These are phyloP conservation scores for Colletotrichum sp. DNA, from an alignment of 2,329 filamentous ascomycete genomes.

Conservation along the genomic window DNA sequence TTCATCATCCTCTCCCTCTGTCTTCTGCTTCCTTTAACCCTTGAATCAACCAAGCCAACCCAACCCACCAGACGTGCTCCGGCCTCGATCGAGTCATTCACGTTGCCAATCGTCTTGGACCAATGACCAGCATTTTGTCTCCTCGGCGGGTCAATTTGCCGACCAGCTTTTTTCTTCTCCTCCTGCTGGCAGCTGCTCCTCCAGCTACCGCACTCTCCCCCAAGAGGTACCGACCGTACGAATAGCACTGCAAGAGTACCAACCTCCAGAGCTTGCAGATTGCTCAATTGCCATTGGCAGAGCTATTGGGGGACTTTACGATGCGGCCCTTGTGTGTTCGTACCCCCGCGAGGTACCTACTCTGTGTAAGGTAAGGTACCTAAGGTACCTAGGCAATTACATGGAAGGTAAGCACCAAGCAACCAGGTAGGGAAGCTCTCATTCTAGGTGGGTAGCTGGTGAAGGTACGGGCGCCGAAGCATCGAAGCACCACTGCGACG, in stretches of 20 bases:
- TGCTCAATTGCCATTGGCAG: slow-evolving; percentile 2
- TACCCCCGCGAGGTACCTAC: neutral
- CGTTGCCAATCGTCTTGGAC: neutral
- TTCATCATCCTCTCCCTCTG: neutral
- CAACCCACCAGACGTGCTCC: slow-evolving; percentile 7
- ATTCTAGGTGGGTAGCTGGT: neutral
- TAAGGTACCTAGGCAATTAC: neutral
- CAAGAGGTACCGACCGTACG: neutral
- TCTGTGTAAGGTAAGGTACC: neutral
- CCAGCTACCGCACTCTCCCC: neutral
- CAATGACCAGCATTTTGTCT: slow-evolving; percentile 2
- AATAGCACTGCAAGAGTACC: neutral
- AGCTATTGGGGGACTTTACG: neutral
- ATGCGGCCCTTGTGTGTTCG: neutral
- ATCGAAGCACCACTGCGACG: neutral
- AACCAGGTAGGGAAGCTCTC: neutral
- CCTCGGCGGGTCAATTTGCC: slow-evolving; percentile 17
- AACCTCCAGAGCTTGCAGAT: slow-evolving; percentile 4
- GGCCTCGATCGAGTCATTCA: slow-evolving; percentile 20
- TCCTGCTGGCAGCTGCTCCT: neutral
- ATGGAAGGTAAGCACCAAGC: neutral
- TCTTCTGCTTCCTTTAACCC: slow-evolving; percentile 1
- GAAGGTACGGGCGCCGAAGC: neutral
- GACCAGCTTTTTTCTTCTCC: neutral
- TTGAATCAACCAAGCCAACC: slow-evolving; percentile 16